A percentile compares a stretch with the other conserved stretches of the same genome.
Conservation (phyloP, 1,284 basidiomycete species). For the Trichosporon faecale region DNA sequence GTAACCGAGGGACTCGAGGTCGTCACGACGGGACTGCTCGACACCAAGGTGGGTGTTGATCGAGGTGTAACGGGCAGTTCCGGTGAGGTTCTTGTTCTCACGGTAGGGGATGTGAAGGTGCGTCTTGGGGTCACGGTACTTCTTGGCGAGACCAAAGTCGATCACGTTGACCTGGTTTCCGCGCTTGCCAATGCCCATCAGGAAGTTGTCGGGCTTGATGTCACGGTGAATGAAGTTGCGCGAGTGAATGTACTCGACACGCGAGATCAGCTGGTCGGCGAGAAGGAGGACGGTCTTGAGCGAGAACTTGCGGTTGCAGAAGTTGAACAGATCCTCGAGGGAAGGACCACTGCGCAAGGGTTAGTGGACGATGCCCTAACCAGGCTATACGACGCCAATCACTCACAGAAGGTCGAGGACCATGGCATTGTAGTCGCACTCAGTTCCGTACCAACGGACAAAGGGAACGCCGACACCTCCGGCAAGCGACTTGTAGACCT, state of each 20-base stretch:
- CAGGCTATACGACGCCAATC: not conserved
- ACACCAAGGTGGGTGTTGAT: constrained; percentile 99
- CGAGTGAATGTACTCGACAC: constrained; percentile 98
- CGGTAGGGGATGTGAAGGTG: constrained; percentile 99
- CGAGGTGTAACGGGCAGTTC: constrained; percentile 97
- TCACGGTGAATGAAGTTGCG: constrained; percentile 99
- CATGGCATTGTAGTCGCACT: constrained; percentile 99
- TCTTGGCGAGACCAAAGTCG: constrained; percentile 98
- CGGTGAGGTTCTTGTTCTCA: constrained; percentile 99
- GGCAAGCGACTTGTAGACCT: constrained; percentile 94
- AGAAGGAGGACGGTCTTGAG: constrained; percentile 96
- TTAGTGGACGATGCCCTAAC: constrained; percentile 6
- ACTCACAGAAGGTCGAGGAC: constrained; percentile 83
- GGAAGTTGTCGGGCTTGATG: constrained; percentile 99
- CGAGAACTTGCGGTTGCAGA: constrained; percentile 97
- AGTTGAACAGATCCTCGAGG: constrained; percentile 99
- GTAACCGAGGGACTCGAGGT: constrained; percentile 92
- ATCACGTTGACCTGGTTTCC: constrained; percentile 99
- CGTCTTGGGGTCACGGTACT: constrained; percentile 99
- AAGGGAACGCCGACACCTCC: constrained; percentile 98
- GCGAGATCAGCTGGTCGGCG: constrained; percentile 96
- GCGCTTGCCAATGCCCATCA: constrained; percentile 98
- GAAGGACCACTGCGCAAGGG: constrained; percentile 65
- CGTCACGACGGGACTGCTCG: constrained; percentile 92
- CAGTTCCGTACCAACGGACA: constrained; percentile 97